Evolutionary conservation across 768 basidiomycete genomes (phyloP).

Genomic region (Coprinopsis strossmayeri): DNA sequence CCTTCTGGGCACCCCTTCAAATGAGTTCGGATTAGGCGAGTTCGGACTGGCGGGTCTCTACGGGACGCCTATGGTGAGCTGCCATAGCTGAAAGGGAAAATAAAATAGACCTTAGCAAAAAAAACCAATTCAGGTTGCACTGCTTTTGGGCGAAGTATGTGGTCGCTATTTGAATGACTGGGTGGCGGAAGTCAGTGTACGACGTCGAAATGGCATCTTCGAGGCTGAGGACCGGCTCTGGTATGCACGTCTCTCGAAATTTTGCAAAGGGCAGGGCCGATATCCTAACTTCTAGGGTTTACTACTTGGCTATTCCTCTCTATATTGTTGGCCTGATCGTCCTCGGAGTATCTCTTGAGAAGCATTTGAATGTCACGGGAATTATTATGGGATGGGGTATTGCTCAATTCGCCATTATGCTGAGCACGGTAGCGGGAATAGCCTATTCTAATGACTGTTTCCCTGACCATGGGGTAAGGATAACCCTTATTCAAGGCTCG

Average conservation of each 20-base stretch:
- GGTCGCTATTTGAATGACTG: conserved; percentile 30
- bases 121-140: conserved; percentile 21
- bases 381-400: conserved; percentile 59
- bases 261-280: neutral
- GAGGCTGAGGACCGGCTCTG: conserved; percentile 42
- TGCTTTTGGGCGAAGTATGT: conserved; percentile 29
- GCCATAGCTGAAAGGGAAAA: too few species aligned
- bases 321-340: conserved; percentile 48
- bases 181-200: conserved; percentile 23
- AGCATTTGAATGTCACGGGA: conserved; percentile 37
- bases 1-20: neutral
- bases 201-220: conserved; percentile 30
- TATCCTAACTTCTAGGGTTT: conserved; percentile 30
- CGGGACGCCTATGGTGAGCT: neutral
- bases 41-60: neutral
- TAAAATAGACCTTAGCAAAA: conserved; percentile 33
- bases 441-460: conserved; percentile 25
- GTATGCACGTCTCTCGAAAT: conserved; percentile 19
- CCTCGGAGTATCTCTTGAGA: conserved; percentile 44
- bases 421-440: conserved; percentile 47
- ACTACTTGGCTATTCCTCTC: conserved; percentile 45
- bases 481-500: neutral
- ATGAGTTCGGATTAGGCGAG: neutral
- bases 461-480: conserved; percentile 22
- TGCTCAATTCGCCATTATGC: conserved; percentile 40